phyloP scores from a whole-genome alignment of 805 yeast species.

The Wickerhamiella parazyma region DNA sequence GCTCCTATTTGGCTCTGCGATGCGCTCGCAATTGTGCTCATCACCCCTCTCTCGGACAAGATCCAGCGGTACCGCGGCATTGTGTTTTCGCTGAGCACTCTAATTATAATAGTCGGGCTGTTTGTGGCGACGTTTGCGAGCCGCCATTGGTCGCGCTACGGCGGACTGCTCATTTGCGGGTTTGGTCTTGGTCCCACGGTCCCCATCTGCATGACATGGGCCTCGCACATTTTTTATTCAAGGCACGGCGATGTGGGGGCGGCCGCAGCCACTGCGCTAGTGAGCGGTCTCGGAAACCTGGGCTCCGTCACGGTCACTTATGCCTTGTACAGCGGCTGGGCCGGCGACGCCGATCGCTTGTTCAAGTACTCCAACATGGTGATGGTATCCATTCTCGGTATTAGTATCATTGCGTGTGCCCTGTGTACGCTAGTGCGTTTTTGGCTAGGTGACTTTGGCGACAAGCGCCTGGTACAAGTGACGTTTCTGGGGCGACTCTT shows the following conservation, averaged over 20 bases:
- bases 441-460: constrained; percentile 27
- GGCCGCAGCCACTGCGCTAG: constrained; percentile 72
- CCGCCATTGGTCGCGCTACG: constrained; percentile 64
- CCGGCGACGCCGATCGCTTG: constrained; percentile 49
- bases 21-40: constrained; percentile 52
- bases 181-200: constrained; percentile 86
- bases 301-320: constrained; percentile 80
- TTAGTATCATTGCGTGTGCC: constrained; percentile 44
- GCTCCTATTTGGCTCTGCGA: constrained; percentile 91
- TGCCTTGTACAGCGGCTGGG: constrained; percentile 81
- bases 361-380: constrained; percentile 71
- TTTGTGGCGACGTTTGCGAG: constrained; percentile 63
- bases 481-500: constrained; percentile 12
- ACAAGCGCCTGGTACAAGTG: constrained; percentile 12
- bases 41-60: constrained; percentile 72
- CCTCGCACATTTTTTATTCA: constrained; percentile 58
- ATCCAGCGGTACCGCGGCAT: constrained; percentile 44
- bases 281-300: constrained; percentile 74
- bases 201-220: constrained; percentile 75
- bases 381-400: constrained; percentile 62
- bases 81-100: constrained; percentile 47
- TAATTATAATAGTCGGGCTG: constrained; percentile 61
- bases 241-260: constrained; percentile 72
- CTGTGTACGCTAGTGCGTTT: constrained; percentile 25
- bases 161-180: constrained; percentile 69